Evolutionary conservation across 192 early-diverging fungal genomes (phyloP).

Genomic region (Backusella luteola): DNA sequence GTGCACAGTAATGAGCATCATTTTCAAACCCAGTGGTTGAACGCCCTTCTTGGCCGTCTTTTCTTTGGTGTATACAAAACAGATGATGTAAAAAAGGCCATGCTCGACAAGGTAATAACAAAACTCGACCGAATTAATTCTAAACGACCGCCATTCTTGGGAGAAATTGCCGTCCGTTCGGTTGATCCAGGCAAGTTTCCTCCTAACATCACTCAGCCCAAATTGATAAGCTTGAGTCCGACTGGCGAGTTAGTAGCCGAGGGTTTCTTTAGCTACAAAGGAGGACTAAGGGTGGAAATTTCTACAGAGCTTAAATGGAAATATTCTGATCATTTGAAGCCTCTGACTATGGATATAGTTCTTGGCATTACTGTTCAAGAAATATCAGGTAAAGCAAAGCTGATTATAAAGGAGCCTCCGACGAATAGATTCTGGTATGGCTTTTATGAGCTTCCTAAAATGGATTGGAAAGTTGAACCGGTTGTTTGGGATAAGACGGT

Average conservation of each 20-base stretch:
- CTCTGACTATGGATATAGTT: conserved; percentile 74
- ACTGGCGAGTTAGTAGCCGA: conserved; percentile 76
- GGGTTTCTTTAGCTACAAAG: conserved; percentile 76
- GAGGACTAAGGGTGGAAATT: conserved; percentile 77
- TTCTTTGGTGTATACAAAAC: conserved; percentile 78
- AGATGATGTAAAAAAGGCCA: conserved; percentile 55
- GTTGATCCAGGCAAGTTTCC: conserved; percentile 77
- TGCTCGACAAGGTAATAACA: conserved; percentile 64
- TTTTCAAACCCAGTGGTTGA: conserved; percentile 73
- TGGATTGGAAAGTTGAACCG: conserved; percentile 77
- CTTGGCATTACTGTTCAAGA: conserved; percentile 74
- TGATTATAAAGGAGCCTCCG: conserved; percentile 80
- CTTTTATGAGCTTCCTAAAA: conserved; percentile 75
- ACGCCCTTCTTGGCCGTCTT: conserved; percentile 78
- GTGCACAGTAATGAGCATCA: conserved; percentile 61
- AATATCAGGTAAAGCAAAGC: conserved; percentile 72
- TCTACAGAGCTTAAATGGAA: conserved; percentile 54
- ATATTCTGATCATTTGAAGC: conserved; percentile 43
- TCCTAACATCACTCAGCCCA: conserved; percentile 78
- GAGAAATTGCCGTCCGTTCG: conserved; percentile 79
- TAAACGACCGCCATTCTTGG: conserved; percentile 69
- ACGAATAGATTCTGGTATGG: conserved; percentile 90
- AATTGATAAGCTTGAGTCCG: conserved; percentile 60
- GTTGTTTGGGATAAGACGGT: conserved; percentile 86
- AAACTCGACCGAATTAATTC: conserved; percentile 68